Evolutionary conservation across 306 rosid genomes (phyloP), one percentile per base, ranked within the genome.

Genomic region (Corylus heterophylla): DNA sequence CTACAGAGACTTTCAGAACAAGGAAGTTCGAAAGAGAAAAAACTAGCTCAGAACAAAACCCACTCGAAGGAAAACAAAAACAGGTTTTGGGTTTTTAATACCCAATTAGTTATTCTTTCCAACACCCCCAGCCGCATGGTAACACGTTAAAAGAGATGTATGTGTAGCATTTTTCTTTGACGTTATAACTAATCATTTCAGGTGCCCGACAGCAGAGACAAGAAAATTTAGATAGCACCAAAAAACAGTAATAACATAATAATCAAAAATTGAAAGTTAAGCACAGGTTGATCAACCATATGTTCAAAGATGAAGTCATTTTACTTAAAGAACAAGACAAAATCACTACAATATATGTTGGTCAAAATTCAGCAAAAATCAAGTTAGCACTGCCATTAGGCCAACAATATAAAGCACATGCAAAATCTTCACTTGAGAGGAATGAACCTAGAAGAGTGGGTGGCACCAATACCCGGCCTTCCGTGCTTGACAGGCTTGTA

Each of bases 391-490:
- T 4, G 17, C 49, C 48, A 20, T 10, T 5, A 50, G 13, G 12
- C 2, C 61, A 18, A 49, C 31, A 69, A 72, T 47, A 7, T 17
- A 47, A 12, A 54, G 54, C 54, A 45, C 16, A 11, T 50, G 13
- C 7, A 54, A 10, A 42, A 55, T 12, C 59, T 63, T 79, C 81
- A 83, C 70, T 83, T 83, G 25, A 83, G 87, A 76, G 87, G 87
- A 71, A 83, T 83, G 69, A 80, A 86, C 76, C 86, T 74, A 0
- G 77, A 80, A 8, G 84, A 78, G 76, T 86, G 86, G 62, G 85
- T 79, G 3, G 88, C 87, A 76, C 86, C 80, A 52, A 85, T 76
- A 69, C 89, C 89, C 2, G 82, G 87, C 81, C 87, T 84, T 31
- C 82, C 84, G 4, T 84, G 87, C 85, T 78, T 81, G 39, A 79